Base-by-base conservation (phyloP, 2,329 filamentous ascomycete genomes). In the Diplodia mutila region DNA sequence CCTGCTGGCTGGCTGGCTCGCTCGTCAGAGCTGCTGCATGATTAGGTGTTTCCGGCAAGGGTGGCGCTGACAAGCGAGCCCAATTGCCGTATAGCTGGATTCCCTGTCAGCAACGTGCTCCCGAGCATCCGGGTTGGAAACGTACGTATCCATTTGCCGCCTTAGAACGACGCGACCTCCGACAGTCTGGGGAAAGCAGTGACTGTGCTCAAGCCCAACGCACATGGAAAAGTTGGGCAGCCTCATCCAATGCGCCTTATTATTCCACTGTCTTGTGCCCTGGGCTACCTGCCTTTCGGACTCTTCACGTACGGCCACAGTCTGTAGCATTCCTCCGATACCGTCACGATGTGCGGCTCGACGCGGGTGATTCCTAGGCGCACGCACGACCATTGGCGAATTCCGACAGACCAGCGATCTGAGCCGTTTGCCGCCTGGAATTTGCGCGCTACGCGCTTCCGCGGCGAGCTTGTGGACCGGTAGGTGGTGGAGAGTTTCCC, bases 371-470 rank as follows among this genome's bases (percentile, higher is more conserved):
- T 64, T 65, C 68, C 48, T 37, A 46, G 14, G 42, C 42, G 32
- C 25, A 42, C 66, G 49, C 55, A 67, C 66, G 64, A 69, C 51
- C 25, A 42, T 32, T 48, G 42, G 55, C 55, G 63, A 69, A 65
- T 61, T 14, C 59, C 68, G 29, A 23, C 32, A 39, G 61, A 57
- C 23, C 52, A 65, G 57, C 53, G 65, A 65, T 48, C 21, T 23
- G 34, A 59, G 12, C 57, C 29, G 52, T 65, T 68, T 68, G 39
- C 42, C 59, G 39, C 42, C 27, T 23, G 29, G 32, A 37, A 34
- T 59, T 63, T 63, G 46, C 27, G 59, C 59, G 59, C 59, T 63
- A 29, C 27, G 59, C 59, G 59, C 59, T 51, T 61, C 25, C 25
- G 23, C 39, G 39, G 29, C 59, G 46, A 25, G 27, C n/a, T 51